Percentiles rank a stretch among this genome's conserved stretches.
Conservation (phyloP, 495 filamentous ascomycete species). For the Entonaema liquescens region DNA sequence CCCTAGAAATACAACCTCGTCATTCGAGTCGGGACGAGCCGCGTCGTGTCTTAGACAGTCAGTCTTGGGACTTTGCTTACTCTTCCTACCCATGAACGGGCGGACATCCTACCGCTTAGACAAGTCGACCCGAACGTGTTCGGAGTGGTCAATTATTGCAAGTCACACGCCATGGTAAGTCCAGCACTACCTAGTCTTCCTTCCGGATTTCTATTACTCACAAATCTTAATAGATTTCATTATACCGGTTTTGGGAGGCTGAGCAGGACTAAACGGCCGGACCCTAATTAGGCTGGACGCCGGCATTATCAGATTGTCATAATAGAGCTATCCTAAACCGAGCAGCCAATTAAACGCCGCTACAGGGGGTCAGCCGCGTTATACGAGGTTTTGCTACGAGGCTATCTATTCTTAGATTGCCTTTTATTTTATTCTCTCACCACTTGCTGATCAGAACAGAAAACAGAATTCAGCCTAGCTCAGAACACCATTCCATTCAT, state of each 20-base stretch:
- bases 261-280: slow-evolving; percentile 11
- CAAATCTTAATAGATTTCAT: not conserved
- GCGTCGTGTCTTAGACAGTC: slow-evolving; percentile 10
- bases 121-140: not conserved
- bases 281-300: slow-evolving; percentile 17
- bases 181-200: not conserved
- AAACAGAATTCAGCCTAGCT: not conserved
- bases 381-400: slow-evolving; percentile 42
- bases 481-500: not conserved
- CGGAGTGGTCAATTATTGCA: not conserved
- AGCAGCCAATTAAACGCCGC: slow-evolving; percentile 24
- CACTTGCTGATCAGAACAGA: slow-evolving; percentile 7
- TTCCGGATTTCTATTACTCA: not conserved
- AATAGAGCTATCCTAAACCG: slow-evolving; percentile 13
- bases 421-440: not conserved
- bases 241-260: not conserved
- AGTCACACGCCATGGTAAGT: not conserved
- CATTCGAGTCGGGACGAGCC: slow-evolving; percentile 29
- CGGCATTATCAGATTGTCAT: slow-evolving; percentile 17
- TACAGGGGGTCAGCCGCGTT: slow-evolving; percentile 28
- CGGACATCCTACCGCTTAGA: not conserved
- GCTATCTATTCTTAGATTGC: slow-evolving; percentile 38
- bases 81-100: slow-evolving; percentile 3
- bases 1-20: slow-evolving; percentile 26
- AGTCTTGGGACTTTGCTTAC: slow-evolving; percentile 34